Evolutionary conservation across 2,329 filamentous ascomycete genomes (phyloP).

Genomic region (Trichocomaceae sp.): DNA sequence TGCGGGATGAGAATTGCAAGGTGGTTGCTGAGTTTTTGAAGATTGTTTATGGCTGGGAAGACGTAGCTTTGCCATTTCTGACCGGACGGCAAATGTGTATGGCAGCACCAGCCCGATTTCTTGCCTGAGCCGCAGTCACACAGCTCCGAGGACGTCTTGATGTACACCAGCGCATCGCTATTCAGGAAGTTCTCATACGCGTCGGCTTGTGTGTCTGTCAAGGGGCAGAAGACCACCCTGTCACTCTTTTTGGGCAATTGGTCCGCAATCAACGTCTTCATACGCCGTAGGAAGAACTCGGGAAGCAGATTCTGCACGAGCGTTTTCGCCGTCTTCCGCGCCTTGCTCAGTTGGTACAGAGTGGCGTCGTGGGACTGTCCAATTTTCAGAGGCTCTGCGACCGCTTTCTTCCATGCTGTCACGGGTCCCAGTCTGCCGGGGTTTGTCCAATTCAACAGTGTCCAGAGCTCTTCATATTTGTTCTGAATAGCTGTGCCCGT

Average conservation of each 20-base stretch:
- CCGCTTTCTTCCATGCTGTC: constrained; percentile 68
- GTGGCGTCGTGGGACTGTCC: constrained; percentile 94
- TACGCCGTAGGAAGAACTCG: constrained; percentile 80
- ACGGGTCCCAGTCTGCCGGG: constrained; percentile 65
- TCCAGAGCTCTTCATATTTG: constrained; percentile 96
- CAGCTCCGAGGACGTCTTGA: constrained; percentile 59
- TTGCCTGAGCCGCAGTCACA: constrained; percentile 66
- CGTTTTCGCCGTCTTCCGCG: constrained; percentile 73
- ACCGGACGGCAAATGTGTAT: constrained; percentile 53
- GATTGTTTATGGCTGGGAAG: constrained; percentile 73
- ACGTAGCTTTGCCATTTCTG: constrained; percentile 68
- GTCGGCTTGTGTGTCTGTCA: constrained; percentile 71
- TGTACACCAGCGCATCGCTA: constrained; percentile 61
- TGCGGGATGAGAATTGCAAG: constrained; percentile 77
- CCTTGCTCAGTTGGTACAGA: constrained; percentile 69
- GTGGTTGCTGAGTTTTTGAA: constrained; percentile 89
- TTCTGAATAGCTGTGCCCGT: constrained; percentile 97
- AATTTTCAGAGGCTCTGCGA: constrained; percentile 71
- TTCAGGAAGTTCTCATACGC: constrained; percentile 80
- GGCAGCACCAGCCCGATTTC: constrained; percentile 77
- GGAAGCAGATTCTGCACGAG: constrained; percentile 83
- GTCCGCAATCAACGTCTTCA: constrained; percentile 86
- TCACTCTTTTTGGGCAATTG: constrained; percentile 94
- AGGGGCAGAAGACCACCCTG: constrained; percentile 86
- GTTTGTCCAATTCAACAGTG: constrained; percentile 90